Base-by-base conservation (phyloP, 306 rosid genomes). In the Rubus idaeus region DNA sequence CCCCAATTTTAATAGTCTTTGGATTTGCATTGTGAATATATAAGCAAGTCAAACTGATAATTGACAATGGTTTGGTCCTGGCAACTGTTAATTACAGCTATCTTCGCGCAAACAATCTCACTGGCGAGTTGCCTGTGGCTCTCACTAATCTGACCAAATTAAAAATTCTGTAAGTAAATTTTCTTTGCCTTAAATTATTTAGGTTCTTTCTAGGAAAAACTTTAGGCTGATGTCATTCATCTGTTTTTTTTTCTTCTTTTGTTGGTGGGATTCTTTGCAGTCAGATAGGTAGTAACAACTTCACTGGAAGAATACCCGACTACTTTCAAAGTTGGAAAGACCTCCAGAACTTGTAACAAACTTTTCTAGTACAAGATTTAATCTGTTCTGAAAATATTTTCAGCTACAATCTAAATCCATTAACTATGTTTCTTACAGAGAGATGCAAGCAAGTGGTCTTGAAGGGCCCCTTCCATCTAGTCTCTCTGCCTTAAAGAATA, bases 31-130 rank as follows among this genome's bases (percentile, higher is more conserved):
- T 44, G 20, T 46, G 73, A 46, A 68, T 51, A 26, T 50, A 70
- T 66, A 21, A 53, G 46, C 71, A 18, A 51, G 30, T 67, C 13
- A 53, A 67, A 21, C 39, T 55, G 30, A 12, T 44, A 53, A 17
- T 41, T 77, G n/a, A 74, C 49, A 30, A 74, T 41, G 70, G 39
- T 41, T 74, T 13, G 37, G 20, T 49, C 42, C 41, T 63, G 41
- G 11, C 40, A 21, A 56, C 65, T 8, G 76, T 14, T 73, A 64
- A 47, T n/a, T 73, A 61, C 85, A 82, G 85, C 10, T 56, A 35
- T 73, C 82, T 82, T 73, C 58, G 21, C 2, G 75, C 79, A 37
- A 81, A 82, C 66, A 77, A 82, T 77, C 85, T 82, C 75, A 71
- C 84, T 1, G 84, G 86, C 12, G 30, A 58, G 66, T 80, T 83